A percentile compares a stretch with the other conserved stretches of the same genome.
These are phyloP conservation scores for Inonotus obliquus DNA, from an alignment of 1,284 basidiomycete species.

Conservation along the genomic window DNA sequence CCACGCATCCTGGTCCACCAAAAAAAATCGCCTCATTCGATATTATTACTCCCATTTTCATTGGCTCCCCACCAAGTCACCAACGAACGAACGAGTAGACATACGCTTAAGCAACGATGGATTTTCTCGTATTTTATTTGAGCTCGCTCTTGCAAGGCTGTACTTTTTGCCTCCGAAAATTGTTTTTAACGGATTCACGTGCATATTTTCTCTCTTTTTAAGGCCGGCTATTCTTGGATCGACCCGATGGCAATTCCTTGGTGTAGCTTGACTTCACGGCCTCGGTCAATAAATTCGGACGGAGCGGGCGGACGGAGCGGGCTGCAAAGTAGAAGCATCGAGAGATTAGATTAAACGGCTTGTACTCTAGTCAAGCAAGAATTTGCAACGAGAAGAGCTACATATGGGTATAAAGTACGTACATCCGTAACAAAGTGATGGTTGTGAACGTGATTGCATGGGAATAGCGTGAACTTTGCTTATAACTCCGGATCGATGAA, in stretches of 20 bases:
- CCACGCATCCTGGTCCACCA: neutral
- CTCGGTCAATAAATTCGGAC: neutral
- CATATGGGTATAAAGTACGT: conserved; percentile 16
- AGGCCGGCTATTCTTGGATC: neutral
- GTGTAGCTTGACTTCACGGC: neutral
- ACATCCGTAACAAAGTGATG: conserved; percentile 7
- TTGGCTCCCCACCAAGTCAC: neutral
- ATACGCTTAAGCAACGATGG: neutral
- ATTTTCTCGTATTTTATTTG: neutral
- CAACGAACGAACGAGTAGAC: neutral
- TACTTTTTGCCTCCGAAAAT: neutral
- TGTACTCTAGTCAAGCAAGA: neutral
- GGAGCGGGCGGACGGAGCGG: no score
- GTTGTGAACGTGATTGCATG: neutral
- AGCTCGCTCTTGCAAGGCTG: neutral
- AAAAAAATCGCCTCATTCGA: neutral
- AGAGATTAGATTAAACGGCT: conserved; percentile 7
- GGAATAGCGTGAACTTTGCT: neutral
- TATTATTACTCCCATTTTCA: neutral
- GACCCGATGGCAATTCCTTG: neutral
- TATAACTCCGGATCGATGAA: neutral
- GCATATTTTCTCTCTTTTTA: neutral
- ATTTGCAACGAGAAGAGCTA: conserved; percentile 6
- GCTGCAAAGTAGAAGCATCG: neutral
- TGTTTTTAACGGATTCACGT: neutral